These are phyloP conservation scores for Patellaria atrata DNA, from an alignment of 495 filamentous ascomycete species.

Conservation along the genomic window DNA sequence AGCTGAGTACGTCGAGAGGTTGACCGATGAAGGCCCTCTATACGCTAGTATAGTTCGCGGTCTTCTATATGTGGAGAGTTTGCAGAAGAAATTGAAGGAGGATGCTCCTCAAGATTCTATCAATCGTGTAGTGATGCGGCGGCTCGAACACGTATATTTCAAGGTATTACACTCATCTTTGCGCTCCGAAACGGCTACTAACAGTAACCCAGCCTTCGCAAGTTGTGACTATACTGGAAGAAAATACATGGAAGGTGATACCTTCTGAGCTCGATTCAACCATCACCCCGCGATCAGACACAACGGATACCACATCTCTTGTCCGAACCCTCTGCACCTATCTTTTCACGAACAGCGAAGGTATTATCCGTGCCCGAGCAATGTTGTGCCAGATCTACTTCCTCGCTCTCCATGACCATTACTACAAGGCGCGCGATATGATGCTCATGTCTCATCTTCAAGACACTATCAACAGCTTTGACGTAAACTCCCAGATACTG, in stretches of 20 bases:
- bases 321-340: conserved; percentile 87
- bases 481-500: conserved; percentile 91
- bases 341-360: conserved; percentile 82
- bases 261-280: conserved; percentile 55
- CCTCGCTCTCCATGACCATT: conserved; percentile 90
- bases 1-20: conserved; percentile 90
- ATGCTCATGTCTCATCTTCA: conserved; percentile 99
- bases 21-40: conserved; percentile 80
- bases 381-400: conserved; percentile 99
- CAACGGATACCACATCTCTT: conserved; percentile 52
- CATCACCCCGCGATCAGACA: conserved; percentile 57
- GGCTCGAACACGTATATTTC: conserved; percentile 96
- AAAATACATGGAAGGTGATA: conserved; percentile 78
- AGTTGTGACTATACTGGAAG: conserved; percentile 83
- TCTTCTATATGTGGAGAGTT: conserved; percentile 72
- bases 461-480: conserved; percentile 88
- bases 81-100: conserved; percentile 54
- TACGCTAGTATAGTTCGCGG: conserved; percentile 83
- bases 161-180: conserved; percentile 47
- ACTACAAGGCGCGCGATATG: conserved; percentile 94
- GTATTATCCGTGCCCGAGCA: conserved; percentile 86
- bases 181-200: too few species aligned
- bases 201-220: conserved; percentile 56
- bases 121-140: conserved; percentile 84
- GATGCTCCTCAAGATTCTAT: conserved; percentile 65